Base-by-base conservation (phyloP, 2,329 filamentous ascomycete genomes). In the Penicillium sp. region DNA sequence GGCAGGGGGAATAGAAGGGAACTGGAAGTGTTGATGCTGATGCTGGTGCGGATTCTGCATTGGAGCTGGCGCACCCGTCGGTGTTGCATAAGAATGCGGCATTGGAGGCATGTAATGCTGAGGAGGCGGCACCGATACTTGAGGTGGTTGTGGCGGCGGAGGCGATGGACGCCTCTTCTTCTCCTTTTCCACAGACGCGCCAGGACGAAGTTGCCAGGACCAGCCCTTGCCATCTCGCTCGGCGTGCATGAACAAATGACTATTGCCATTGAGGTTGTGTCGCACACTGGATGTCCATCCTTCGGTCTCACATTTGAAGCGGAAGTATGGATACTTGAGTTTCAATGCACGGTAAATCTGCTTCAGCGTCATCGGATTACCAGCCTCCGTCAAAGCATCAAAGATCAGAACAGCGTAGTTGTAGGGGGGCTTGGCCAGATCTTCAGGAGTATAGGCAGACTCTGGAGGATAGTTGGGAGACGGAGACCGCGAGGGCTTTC, bases 231-330 rank as follows among this genome's bases (percentile, higher is more conserved):
- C 86, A 71, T 82, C 81, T 71, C 79, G 84, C 65, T 87, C 85
- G 16, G 83, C 84, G 67, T 87, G 86, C 71, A 83, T 81, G 69
- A 88, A 88, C 52, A 75, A 81, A 78, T 75, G 84, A 70, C 74
- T 84, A 78, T 78, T 87, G 76, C 70, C 84, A 76, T 73, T 81
- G 49, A 89, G 77, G 60, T 89, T 89, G 71, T 89, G 87, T 37
- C 87, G 82, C 40, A 89, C 86, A 77, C 85, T 88, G 37, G 85
- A 88, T 62, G 88, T 86, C 87, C 87, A 89, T 14, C 87, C 87
- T 65, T 83, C 82, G 0, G 86, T 87, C 57, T 83, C 84, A 70
- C 87, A 87, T 69, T 85, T 86, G 78, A 85, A 88, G 69, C 79
- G 79, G 68, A 82, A 82, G 68, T 84, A 88, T 0, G 86, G 86